Conservation (phyloP, 257 asterid genomes). For the Coffea eugenioides region DNA sequence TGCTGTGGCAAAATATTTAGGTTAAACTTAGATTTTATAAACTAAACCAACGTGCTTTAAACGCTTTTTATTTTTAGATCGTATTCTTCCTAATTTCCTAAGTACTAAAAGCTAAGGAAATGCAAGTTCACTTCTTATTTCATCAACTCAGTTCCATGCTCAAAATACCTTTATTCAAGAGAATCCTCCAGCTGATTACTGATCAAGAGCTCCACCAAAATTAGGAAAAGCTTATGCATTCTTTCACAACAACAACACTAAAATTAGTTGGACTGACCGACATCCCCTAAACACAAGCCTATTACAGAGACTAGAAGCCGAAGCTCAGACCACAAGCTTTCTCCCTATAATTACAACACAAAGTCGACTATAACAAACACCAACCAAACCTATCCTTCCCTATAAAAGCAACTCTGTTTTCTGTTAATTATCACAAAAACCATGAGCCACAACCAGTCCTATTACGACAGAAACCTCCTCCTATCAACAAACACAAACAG, state of each 20-base stretch:
- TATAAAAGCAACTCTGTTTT: neutral
- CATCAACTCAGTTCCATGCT: too few species aligned
- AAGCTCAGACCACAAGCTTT: slow-evolving; percentile 12
- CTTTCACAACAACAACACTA: slow-evolving; percentile 4
- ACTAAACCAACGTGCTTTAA: too few species aligned
- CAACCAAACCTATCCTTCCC: neutral
- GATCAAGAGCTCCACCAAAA: neutral
- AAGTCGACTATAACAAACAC: neutral
- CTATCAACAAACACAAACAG: slow-evolving; percentile 8
- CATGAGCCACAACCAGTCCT: neutral
- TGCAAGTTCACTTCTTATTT: too few species aligned
- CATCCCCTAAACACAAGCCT: neutral
- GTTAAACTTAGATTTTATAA: too few species aligned
- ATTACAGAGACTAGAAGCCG: neutral
- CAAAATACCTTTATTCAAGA: too few species aligned
- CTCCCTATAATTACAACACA: slow-evolving; percentile 19
- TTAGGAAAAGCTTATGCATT: neutral
- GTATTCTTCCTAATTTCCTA: too few species aligned
- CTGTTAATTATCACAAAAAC: slow-evolving; percentile 9
- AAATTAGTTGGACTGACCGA: neutral
- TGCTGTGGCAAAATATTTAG: too few species aligned
- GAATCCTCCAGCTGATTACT: too few species aligned
- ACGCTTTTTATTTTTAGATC: too few species aligned
- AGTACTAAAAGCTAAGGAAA: too few species aligned
- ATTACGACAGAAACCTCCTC: neutral